Evolutionary conservation across 805 yeast genomes (phyloP).

Genomic region (Metschnikowia lachancei): DNA sequence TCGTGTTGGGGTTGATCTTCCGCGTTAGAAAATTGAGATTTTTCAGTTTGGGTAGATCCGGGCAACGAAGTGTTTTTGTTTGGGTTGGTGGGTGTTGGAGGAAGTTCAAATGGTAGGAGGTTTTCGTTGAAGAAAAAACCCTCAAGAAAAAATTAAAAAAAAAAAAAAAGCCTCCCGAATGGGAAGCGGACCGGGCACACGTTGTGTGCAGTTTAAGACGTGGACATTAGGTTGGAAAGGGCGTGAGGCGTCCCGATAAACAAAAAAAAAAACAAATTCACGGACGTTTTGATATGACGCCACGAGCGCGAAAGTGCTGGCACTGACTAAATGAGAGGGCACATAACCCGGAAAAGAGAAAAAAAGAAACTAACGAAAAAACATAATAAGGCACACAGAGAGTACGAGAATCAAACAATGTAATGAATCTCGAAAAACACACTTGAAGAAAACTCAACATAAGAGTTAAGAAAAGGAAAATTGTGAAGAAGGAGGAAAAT

Average conservation of each 20-base stretch:
- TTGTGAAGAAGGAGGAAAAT: too few relatives aligned
- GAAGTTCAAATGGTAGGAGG: constrained; percentile 10
- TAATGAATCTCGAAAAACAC: too few relatives aligned
- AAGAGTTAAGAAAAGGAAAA: too few relatives aligned
- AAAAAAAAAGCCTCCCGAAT: constrained; percentile 3
- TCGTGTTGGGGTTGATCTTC: background rate
- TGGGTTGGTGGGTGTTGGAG: constrained; percentile 1
- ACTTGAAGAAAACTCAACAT: too few relatives aligned
- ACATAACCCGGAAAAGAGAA: too few relatives aligned
- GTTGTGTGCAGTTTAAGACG: constrained; percentile 4
- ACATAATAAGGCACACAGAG: too few relatives aligned
- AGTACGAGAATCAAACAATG: too few relatives aligned
- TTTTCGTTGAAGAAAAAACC: constrained; percentile 10
- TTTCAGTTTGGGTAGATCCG: background rate
- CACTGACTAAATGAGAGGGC: too few relatives aligned
- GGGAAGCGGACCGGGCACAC: constrained; percentile 3
- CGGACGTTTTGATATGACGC: background rate
- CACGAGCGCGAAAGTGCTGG: background rate
- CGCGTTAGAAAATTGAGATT: background rate
- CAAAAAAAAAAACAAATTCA: background rate
- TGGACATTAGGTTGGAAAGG: background rate
- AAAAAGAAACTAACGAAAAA: too few relatives aligned
- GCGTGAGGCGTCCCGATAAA: background rate
- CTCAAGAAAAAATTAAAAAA: constrained; percentile 7
- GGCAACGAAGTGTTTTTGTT: background rate